Conservation (phyloP, 78 protist genomes). For the Guillardia theta region DNA sequence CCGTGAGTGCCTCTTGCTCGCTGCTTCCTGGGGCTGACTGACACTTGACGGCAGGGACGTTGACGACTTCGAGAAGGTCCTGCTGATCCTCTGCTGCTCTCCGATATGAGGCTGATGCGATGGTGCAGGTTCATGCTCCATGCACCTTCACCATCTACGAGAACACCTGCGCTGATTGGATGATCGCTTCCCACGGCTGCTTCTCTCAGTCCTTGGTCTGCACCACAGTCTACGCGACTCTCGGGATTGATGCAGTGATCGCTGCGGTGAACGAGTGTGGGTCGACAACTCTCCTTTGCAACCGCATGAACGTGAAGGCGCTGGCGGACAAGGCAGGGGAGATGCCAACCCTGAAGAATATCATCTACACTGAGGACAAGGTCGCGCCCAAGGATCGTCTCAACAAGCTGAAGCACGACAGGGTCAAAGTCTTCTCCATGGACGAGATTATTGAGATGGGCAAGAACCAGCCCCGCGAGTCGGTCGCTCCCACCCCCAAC, state of each 20-base stretch:
- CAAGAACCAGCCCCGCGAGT: neutral
- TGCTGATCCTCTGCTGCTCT: neutral
- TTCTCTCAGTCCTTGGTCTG: neutral
- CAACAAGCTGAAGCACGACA: neutral
- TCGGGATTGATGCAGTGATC: neutral
- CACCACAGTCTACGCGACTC: constrained; percentile 16
- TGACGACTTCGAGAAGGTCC: neutral
- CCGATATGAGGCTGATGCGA: neutral
- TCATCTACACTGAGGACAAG: neutral
- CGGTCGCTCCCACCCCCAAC: neutral
- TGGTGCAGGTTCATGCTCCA: neutral
- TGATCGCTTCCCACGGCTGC: neutral
- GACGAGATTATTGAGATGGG: neutral
- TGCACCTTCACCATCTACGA: constrained; percentile 13
- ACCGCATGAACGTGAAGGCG: neutral
- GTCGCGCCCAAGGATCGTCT: neutral
- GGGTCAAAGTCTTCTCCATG: neutral
- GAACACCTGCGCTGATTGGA: constrained; percentile 34
- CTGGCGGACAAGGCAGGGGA: neutral
- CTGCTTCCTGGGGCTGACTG: neutral
- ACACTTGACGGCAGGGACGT: neutral
- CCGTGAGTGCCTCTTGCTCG: neutral
- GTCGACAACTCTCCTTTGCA: neutral
- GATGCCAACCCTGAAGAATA: neutral
- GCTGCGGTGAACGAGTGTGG: neutral